These are phyloP conservation scores for Rhodotorula sphaerocarpa DNA, from an alignment of 768 basidiomycete genomes.

Conservation along the genomic window DNA sequence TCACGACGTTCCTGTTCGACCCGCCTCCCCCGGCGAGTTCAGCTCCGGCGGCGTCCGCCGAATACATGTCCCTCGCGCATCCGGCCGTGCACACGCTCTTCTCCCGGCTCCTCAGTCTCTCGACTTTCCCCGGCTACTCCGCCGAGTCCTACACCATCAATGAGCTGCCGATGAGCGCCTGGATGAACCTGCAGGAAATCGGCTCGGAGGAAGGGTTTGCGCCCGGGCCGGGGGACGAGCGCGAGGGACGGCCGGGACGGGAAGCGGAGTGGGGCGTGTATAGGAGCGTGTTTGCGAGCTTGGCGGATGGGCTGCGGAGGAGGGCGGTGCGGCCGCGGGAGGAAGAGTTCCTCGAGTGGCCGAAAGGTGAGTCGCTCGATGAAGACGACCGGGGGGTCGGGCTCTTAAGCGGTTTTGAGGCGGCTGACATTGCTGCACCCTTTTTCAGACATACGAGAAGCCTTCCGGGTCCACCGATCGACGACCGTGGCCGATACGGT, in stretches of 20 bases:
- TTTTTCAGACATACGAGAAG: slow-evolving; percentile 30
- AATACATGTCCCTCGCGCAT: slow-evolving; percentile 10
- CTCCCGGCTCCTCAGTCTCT: slow-evolving; percentile 27
- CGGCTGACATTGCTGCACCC: no score
- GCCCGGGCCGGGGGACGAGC: slow-evolving; percentile 2
- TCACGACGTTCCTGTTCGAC: slow-evolving; percentile 27
- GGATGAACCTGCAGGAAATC: slow-evolving; percentile 37
- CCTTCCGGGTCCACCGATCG: slow-evolving; percentile 30
- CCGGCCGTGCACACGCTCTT: slow-evolving; percentile 24
- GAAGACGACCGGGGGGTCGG: no score
- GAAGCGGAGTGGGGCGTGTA: slow-evolving; percentile 22
- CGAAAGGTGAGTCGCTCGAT: slow-evolving; percentile 29
- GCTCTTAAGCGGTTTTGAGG: no score
- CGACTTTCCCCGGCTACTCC: slow-evolving; percentile 32
- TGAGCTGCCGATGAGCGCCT: slow-evolving; percentile 23
- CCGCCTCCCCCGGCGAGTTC: slow-evolving; percentile 1
- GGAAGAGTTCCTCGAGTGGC: slow-evolving; percentile 24
- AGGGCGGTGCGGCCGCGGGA: slow-evolving; percentile 25
- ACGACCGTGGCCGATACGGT: slow-evolving; percentile 32
- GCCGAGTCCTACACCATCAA: slow-evolving; percentile 27
- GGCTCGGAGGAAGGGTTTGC: slow-evolving; percentile 33
- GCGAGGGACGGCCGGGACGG: slow-evolving; percentile 14
- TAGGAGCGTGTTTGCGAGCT: slow-evolving; percentile 30
- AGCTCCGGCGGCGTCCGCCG: neutral
- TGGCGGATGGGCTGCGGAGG: slow-evolving; percentile 14